phyloP scores from a whole-genome alignment of 371 early-diverging fungal species.

The Mortierella sp. region DNA sequence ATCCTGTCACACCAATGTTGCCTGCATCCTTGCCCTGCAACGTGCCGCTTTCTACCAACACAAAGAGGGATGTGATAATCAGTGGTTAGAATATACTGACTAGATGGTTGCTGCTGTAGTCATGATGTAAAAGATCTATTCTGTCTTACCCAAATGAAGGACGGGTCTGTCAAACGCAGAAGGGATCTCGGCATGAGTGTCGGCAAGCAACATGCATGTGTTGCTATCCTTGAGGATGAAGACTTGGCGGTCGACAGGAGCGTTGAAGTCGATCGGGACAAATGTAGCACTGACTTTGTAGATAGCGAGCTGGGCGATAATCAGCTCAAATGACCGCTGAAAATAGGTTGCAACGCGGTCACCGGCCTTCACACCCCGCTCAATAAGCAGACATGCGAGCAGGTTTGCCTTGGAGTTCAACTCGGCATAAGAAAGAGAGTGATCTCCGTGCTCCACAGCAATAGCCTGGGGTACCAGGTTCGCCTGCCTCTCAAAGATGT shows the following conservation, averaged over 20 bases:
- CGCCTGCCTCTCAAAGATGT: conserved; percentile 4
- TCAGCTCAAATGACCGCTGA: neutral
- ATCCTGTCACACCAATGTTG: neutral
- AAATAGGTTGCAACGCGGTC: conserved; percentile 1
- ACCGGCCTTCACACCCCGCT: neutral
- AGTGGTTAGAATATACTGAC: no score
- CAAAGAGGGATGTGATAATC: no score
- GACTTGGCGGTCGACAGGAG: neutral
- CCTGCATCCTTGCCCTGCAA: no score
- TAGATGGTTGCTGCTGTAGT: no score
- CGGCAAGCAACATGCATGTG: neutral
- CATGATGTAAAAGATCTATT: no score
- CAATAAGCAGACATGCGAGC: conserved; percentile 1
- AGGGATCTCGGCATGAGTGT: no score
- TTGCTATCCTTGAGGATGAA: neutral
- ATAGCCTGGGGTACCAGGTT: neutral
- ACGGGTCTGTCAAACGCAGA: no score
- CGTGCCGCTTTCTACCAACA: no score
- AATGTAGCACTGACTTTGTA: neutral
- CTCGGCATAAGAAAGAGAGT: conserved; percentile 3
- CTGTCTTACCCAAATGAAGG: no score
- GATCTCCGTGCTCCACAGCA: conserved; percentile 13
- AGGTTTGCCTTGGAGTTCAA: neutral
- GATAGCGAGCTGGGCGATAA: neutral
- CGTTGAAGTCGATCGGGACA: neutral